Evolutionary conservation across 352 stramenopile genomes (phyloP).

Genomic region (Pythium utonaiense): DNA sequence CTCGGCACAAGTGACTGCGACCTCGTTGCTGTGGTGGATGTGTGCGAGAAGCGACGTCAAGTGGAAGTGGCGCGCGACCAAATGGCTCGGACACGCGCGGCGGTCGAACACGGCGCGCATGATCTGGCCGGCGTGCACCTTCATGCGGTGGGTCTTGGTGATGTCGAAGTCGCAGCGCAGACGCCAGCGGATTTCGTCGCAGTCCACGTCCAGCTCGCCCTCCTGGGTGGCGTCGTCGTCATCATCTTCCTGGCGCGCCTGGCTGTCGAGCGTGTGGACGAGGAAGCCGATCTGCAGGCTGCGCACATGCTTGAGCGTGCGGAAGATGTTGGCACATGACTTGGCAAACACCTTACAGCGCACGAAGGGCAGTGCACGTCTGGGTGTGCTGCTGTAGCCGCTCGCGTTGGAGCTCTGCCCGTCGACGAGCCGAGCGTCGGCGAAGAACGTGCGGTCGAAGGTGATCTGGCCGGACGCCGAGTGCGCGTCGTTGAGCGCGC

Average conservation of each 20-base stretch:
- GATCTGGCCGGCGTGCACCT: constrained; percentile 69
- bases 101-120: constrained; percentile 81
- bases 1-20: constrained; percentile 59
- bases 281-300: constrained; percentile 63
- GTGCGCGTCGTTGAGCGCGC: constrained; percentile 81
- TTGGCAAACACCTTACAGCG: constrained; percentile 80
- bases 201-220: constrained; percentile 59
- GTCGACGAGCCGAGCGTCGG: constrained; percentile 21
- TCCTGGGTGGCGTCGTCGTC: constrained; percentile 16
- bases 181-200: constrained; percentile 59
- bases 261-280: constrained; percentile 27
- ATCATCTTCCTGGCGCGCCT: constrained; percentile 23
- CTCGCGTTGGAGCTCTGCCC: neutral
- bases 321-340: constrained; percentile 77
- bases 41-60: constrained; percentile 69
- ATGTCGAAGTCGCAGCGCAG: constrained; percentile 82
- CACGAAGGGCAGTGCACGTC: constrained; percentile 33
- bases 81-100: constrained; percentile 38
- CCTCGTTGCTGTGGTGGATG: constrained; percentile 80
- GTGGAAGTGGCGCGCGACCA: constrained; percentile 66
- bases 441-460: constrained; percentile 73
- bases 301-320: constrained; percentile 80
- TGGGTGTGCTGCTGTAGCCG: neutral
- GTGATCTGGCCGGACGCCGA: constrained; percentile 66
- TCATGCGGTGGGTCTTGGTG: constrained; percentile 85